Conservation (phyloP, 2,329 filamentous ascomycete genomes). For the Cladosporium sphaerospermum region DNA sequence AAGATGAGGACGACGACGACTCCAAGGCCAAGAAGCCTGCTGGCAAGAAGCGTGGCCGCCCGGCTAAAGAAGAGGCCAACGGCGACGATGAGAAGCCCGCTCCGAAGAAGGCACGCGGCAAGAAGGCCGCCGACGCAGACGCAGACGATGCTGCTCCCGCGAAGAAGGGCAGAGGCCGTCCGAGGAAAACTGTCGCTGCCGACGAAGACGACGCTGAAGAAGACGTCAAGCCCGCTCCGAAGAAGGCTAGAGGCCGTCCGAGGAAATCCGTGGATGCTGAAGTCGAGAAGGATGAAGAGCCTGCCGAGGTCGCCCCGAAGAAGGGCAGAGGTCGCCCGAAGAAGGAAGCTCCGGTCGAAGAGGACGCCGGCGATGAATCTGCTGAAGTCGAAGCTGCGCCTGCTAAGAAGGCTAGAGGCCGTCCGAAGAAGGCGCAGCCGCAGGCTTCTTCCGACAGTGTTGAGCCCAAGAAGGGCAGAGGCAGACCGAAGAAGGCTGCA, state of each 20-base stretch:
- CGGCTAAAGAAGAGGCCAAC: background rate
- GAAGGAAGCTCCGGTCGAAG: slow-evolving; percentile 41
- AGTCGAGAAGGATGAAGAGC: slow-evolving; percentile 24
- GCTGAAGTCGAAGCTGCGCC: slow-evolving; percentile 36
- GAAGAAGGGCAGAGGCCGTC: slow-evolving; percentile 19
- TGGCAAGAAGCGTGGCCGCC: slow-evolving; percentile 12
- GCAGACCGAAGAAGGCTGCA: slow-evolving; percentile 26
- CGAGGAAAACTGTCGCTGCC: slow-evolving; percentile 12
- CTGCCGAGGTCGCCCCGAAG: slow-evolving; percentile 18
- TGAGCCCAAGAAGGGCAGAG: slow-evolving; percentile 24
- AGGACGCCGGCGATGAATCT: slow-evolving; percentile 42
- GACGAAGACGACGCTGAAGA: slow-evolving; percentile 1
- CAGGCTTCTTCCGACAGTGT: slow-evolving; percentile 27
- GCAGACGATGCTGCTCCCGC: slow-evolving; percentile 16
- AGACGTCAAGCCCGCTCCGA: slow-evolving; percentile 12
- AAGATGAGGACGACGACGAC: slow-evolving; percentile 13
- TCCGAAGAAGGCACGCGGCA: slow-evolving; percentile 20
- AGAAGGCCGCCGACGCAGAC: slow-evolving; percentile 18
- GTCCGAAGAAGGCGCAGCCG: slow-evolving; percentile 29
- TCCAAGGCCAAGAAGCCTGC: slow-evolving; percentile 19
- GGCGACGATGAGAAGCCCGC: slow-evolving; percentile 13
- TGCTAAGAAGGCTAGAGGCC: slow-evolving; percentile 21
- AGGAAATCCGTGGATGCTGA: slow-evolving; percentile 21
- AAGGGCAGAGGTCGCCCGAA: slow-evolving; percentile 22
- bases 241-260: slow-evolving; percentile 17